Conservation (phyloP, 1,284 basidiomycete genomes). For the Gymnopus androsaceus region DNA sequence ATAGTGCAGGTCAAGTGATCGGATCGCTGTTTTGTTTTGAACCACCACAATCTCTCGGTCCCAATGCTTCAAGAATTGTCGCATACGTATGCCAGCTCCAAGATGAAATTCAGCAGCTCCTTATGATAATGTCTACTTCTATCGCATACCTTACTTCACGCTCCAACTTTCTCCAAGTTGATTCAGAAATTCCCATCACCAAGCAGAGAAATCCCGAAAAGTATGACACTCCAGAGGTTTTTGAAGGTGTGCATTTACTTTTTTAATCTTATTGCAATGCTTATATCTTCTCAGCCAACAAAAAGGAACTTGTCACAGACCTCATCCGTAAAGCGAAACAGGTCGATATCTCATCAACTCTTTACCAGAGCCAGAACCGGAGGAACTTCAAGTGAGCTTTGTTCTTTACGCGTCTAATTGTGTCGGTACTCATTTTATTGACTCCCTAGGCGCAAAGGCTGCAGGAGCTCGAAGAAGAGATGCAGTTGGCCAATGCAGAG, state of each 20-base stretch:
- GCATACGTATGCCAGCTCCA: slow-evolving; percentile 83
- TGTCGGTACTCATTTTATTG: too few relatives aligned
- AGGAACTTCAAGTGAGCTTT: slow-evolving; percentile 63
- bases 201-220: slow-evolving; percentile 72
- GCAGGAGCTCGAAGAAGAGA: slow-evolving; percentile 62
- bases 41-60: slow-evolving; percentile 30
- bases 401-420: background rate
- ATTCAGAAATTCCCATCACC: slow-evolving; percentile 73
- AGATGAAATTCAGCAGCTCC: slow-evolving; percentile 85
- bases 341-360: slow-evolving; percentile 79
- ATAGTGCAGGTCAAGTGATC: background rate
- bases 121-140: slow-evolving; percentile 80
- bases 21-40: background rate
- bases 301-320: slow-evolving; percentile 77
- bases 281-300: slow-evolving; percentile 57
- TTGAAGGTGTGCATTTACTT: slow-evolving; percentile 56
- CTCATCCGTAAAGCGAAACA: slow-evolving; percentile 83
- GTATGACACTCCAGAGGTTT: slow-evolving; percentile 67
- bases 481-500: slow-evolving; percentile 70
- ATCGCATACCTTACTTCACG: slow-evolving; percentile 75
- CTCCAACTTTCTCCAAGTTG: slow-evolving; percentile 73
- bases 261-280: background rate
- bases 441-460: slow-evolving; percentile 74
- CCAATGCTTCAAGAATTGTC: slow-evolving; percentile 84
- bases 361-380: slow-evolving; percentile 71